These are phyloP conservation scores for Tuber brumale DNA, from an alignment of 495 filamentous ascomycete species.

Conservation along the genomic window DNA sequence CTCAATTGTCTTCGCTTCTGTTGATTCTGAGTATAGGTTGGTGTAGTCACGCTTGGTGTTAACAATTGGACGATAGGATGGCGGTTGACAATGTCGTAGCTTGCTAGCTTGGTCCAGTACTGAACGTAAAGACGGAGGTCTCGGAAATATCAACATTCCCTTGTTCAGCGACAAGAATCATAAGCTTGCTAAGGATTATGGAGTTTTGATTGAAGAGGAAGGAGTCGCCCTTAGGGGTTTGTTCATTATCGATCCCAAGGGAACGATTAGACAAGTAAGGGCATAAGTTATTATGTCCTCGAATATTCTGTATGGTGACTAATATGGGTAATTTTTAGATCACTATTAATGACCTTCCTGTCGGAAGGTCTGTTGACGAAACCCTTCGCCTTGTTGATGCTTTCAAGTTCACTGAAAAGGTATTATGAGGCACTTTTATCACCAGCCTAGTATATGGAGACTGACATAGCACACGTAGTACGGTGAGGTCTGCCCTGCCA, in stretches of 20 bases:
- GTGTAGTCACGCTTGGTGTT: conserved; percentile 24
- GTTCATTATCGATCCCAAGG: conserved; percentile 56
- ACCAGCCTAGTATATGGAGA: neutral
- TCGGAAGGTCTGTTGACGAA: conserved; percentile 55
- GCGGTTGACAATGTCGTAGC: conserved; percentile 42
- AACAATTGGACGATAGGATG: conserved; percentile 38
- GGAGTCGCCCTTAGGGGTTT: conserved; percentile 54
- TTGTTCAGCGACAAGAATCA: conserved; percentile 55
- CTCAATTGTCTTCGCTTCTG: conserved; percentile 52
- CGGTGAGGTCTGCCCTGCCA: conserved; percentile 55
- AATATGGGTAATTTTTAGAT: conserved; percentile 41
- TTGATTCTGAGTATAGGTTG: conserved; percentile 48
- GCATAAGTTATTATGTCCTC: conserved; percentile 2
- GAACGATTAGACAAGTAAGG: conserved; percentile 48
- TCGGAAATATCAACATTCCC: conserved; percentile 51
- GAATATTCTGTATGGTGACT: conserved; percentile 5
- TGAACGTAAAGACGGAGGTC: conserved; percentile 50
- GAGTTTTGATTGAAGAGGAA: conserved; percentile 54
- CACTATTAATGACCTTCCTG: conserved; percentile 55
- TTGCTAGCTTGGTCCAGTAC: conserved; percentile 52
- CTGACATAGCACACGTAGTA: conserved; percentile 34
- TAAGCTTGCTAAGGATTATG: conserved; percentile 51
- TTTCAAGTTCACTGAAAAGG: conserved; percentile 56
- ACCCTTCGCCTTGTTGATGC: conserved; percentile 54
- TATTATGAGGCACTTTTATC: conserved; percentile 4